Conservation (phyloP, 164 flowering plant species). For the Berberis vulgaris region DNA sequence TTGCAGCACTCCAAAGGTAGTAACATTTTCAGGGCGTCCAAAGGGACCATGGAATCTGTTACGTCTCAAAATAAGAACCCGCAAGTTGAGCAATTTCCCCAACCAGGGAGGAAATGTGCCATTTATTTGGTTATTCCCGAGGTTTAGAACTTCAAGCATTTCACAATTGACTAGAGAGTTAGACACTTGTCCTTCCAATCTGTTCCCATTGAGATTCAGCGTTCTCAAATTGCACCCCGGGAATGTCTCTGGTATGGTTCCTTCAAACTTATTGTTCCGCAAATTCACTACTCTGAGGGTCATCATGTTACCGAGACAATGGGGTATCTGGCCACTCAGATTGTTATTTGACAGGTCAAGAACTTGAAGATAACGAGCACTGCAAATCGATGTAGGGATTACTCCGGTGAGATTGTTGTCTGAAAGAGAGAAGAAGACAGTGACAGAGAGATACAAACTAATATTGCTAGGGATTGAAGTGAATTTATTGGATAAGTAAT, state of each 20-base stretch:
- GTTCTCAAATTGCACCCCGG: constrained; percentile 26
- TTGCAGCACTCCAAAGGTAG: constrained; percentile 5
- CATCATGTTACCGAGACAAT: constrained; percentile 20
- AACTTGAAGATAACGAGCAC: constrained; percentile 21
- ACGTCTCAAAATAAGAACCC: constrained; percentile 47
- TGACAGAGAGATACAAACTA: constrained; percentile 1
- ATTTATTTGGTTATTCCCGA: constrained; percentile 43
- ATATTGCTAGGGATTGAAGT: constrained; percentile 12
- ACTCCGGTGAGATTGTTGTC: constrained; percentile 12
- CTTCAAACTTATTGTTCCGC: constrained; percentile 28
- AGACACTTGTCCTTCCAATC: constrained; percentile 38
- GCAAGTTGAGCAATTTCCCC: constrained; percentile 24
- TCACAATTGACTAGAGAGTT: constrained; percentile 39
- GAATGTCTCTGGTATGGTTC: constrained; percentile 30
- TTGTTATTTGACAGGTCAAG: constrained; percentile 48
- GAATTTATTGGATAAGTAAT: constrained; percentile 43
- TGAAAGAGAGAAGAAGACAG: constrained; percentile 30
- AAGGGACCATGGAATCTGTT: constrained; percentile 44
- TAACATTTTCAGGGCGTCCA: not conserved
- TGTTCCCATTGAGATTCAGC: constrained; percentile 39
- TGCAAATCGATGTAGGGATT: constrained; percentile 40
- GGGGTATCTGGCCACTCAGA: constrained; percentile 35
- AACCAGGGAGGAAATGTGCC: constrained; percentile 44
- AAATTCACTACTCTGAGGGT: constrained; percentile 38
- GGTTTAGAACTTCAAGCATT: constrained; percentile 38